These are phyloP conservation scores for Beta corolliflora DNA, from an alignment of 179 eudicot species.

Conservation along the genomic window DNA sequence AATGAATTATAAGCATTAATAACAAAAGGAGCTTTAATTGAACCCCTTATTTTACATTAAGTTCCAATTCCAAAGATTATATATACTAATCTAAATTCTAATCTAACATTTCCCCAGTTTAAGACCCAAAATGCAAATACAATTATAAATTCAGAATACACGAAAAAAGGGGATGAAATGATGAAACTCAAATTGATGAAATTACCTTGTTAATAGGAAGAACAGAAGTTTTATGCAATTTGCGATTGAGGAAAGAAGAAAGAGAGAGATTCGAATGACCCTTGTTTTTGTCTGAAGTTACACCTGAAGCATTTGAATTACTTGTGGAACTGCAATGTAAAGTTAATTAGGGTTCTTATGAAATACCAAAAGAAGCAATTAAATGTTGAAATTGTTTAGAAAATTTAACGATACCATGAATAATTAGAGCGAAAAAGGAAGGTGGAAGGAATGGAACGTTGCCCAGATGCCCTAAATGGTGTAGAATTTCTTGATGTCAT, in stretches of 20 bases:
- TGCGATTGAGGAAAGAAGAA: constrained; percentile 54
- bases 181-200: not conserved
- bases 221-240: constrained; percentile 46
- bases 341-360: constrained; percentile 2
- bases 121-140: too few species aligned
- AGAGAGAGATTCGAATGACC: constrained; percentile 39
- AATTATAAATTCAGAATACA: too few species aligned
- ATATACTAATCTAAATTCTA: too few species aligned
- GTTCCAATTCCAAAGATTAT: too few species aligned
- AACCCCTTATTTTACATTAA: too few species aligned
- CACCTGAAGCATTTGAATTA: constrained; percentile 14
- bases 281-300: not conserved
- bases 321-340: constrained; percentile 13
- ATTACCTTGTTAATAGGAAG: constrained; percentile 40
- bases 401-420: constrained; percentile 14
- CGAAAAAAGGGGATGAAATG: too few species aligned
- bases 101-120: too few species aligned
- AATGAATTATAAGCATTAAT: too few species aligned
- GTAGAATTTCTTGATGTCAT: constrained; percentile 25
- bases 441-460: constrained; percentile 37
- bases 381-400: not conserved
- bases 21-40: too few species aligned
- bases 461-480: constrained; percentile 36
- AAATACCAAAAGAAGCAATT: not conserved
- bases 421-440: constrained; percentile 16